Evolutionary conservation across 1,139 yeast species (phyloP).

Genomic region (Yamadazyma friedrichii): DNA sequence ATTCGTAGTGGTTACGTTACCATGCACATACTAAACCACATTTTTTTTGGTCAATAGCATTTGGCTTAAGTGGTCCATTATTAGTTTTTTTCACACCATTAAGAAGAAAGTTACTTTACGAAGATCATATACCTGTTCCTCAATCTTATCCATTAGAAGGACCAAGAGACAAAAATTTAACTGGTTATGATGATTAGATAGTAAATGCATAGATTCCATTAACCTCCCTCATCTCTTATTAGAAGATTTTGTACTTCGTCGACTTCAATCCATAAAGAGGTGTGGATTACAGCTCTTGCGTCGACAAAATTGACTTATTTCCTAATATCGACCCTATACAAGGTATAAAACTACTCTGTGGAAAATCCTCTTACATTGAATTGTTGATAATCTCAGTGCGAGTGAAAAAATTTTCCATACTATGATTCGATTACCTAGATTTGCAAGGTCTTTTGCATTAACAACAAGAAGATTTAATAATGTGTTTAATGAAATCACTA

Average conservation of each 20-base stretch:
- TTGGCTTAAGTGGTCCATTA: conserved; percentile 70
- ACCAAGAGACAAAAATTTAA: conserved; percentile 47
- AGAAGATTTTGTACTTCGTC: no score
- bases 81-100: conserved; percentile 63
- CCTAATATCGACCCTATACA: no score
- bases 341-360: no score
- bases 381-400: conserved; percentile 4
- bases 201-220: not conserved
- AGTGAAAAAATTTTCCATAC: conserved; percentile 10
- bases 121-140: conserved; percentile 71
- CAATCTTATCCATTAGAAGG: conserved; percentile 62
- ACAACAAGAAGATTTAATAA: conserved; percentile 14
- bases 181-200: conserved; percentile 55
- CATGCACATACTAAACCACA: conserved; percentile 81
- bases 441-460: conserved; percentile 15
- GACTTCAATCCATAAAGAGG: no score
- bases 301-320: no score
- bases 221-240: not conserved
- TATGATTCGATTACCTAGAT: conserved; percentile 11
- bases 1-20: conserved; percentile 66
- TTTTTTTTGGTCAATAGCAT: conserved; percentile 63
- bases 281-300: no score
- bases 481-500: conserved; percentile 26
- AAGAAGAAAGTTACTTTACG: conserved; percentile 66
- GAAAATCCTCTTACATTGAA: no score